Evolutionary conservation across 345 rosid species (phyloP), one percentile per base, ranked within the genome.

Genomic region (Gossypium bickii): DNA sequence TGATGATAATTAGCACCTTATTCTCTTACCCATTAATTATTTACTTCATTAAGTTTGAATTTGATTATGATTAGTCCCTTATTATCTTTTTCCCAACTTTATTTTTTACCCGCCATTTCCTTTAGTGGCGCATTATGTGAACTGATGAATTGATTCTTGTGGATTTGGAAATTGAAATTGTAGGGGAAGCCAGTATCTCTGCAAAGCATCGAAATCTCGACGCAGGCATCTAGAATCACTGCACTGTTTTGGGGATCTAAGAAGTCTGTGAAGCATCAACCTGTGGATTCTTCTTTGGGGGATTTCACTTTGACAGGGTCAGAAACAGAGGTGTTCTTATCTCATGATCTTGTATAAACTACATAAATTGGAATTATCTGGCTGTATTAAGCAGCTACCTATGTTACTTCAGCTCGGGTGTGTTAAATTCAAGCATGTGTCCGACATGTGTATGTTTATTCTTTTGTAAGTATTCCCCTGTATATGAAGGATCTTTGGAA

Each of bases 231-330:
- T 44, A 82, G 74, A 67, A 79, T 88, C 53, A 81, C 77, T 43
- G 97, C 98, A 1, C 44, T 92, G 61, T 94, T 94, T 71, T 92
- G 98, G 97, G 87, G 85, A 51, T 78, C 97, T 2, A 90, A 80
- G 80, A 90, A 87, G 64, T 75, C 92, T 52, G 80, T 70, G 48
- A 79, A 87, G 83, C 80, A 78, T 24, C 79, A 74, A 70, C 86
- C 84, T 47, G 72, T 85, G 55, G 89, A 85, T 76, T 74, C 83
- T 70, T 86, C 91, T 4, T 76, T 84, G 11, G 81, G 84, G n/a
- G 79, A 83, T 79, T 88, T 81, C 65, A 69, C 87, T 77, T 73
- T 94, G 84, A 83, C 77, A 72, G 85, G 75, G 64, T 72, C 88
- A 74, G 87, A 16, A 72, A 61, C 73, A 34, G 87, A 91, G 97